Base-by-base conservation (phyloP, 2,329 filamentous ascomycete species). In the Thelonectria olida region DNA sequence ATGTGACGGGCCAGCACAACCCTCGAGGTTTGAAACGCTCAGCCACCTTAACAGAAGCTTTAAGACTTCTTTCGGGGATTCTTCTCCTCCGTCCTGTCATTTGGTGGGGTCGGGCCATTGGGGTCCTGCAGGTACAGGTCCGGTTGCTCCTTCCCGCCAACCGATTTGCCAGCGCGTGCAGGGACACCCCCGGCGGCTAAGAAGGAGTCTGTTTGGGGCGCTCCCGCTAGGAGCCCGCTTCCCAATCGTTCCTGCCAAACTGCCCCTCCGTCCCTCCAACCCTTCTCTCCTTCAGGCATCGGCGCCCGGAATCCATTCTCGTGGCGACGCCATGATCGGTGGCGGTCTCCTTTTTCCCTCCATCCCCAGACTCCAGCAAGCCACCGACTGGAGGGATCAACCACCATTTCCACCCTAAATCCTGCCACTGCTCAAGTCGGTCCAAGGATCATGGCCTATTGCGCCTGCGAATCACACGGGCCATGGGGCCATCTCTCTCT, bases 21-120 rank as follows among this genome's bases (percentile, higher is more conserved):
- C 41, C 60, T 58, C 51, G 59, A 38, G 55, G 51, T 59, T 69
- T 72, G 69, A 71, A 71, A 71, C 69, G 63, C 66, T 67, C 41
- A 65, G 69, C 64, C 69, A 70, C 69, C 69, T 68, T 71, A 69
- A 58, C 56, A 65, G 53, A 61, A 52, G 50, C 50, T 48, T 61
- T 68, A 66, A 63, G 54, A 34, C 34, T 63, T 61, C 41, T 63
- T 62, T 53, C 42, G 57, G 47, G 28, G 56, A 31, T 50, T 50
- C 39, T 50, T 38, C 58, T 64, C 58, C n/a, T n/a, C n/a, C n/a
- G n/a, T n/a, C n/a, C n/a, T n/a, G 57, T 52, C 27, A 49, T 45
- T 45, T 42, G 44, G 49, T 55, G 52, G 34, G n/a, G n/a, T n/a
- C n/a, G n/a, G n/a, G n/a, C n/a, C n/a, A n/a, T n/a, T n/a, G n/a